phyloP scores from a whole-genome alignment of 192 early-diverging fungal genomes.

The Coemansia sp. region DNA sequence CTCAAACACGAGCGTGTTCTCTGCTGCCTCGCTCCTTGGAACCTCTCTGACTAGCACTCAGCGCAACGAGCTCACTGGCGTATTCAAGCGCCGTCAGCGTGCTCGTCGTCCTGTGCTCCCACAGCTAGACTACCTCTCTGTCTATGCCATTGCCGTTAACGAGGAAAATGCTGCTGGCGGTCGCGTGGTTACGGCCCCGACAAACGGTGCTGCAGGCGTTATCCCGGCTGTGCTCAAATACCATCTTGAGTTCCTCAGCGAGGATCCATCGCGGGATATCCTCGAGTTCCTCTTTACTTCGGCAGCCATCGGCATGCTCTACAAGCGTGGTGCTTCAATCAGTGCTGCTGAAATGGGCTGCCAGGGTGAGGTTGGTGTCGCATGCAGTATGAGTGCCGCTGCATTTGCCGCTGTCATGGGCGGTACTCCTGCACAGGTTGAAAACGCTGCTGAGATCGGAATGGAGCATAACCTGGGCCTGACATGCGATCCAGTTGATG shows the following conservation, averaged over 20 bases:
- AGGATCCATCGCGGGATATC: slow-evolving; percentile 76
- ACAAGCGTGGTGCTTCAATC: slow-evolving; percentile 91
- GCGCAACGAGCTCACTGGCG: slow-evolving; percentile 35
- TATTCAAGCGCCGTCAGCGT: slow-evolving; percentile 38
- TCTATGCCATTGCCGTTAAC: slow-evolving; percentile 95
- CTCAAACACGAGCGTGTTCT: background rate
- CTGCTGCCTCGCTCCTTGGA: slow-evolving; percentile 12
- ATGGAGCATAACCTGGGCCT: slow-evolving; percentile 87
- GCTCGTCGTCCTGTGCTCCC: slow-evolving; percentile 57
- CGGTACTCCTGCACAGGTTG: slow-evolving; percentile 81
- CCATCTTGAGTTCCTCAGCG: slow-evolving; percentile 92
- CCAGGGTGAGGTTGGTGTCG: slow-evolving; percentile 96
- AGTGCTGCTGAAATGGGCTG: slow-evolving; percentile 97
- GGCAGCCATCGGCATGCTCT: slow-evolving; percentile 94
- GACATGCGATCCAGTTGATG: slow-evolving; percentile 87
- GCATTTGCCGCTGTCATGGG: slow-evolving; percentile 97
- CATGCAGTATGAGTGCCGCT: slow-evolving; percentile 94
- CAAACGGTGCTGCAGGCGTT: slow-evolving; percentile 92
- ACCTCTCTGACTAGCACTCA: slow-evolving; percentile 40
- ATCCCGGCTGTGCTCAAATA: slow-evolving; percentile 95
- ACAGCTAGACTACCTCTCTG: slow-evolving; percentile 84
- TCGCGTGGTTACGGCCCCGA: slow-evolving; percentile 89
- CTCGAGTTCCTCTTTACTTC: slow-evolving; percentile 91
- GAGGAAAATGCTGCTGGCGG: slow-evolving; percentile 85
- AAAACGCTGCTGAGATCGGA: slow-evolving; percentile 95